These are phyloP conservation scores for Wickerhamomyces xylosicus DNA, from an alignment of 805 yeast species.

Conservation along the genomic window DNA sequence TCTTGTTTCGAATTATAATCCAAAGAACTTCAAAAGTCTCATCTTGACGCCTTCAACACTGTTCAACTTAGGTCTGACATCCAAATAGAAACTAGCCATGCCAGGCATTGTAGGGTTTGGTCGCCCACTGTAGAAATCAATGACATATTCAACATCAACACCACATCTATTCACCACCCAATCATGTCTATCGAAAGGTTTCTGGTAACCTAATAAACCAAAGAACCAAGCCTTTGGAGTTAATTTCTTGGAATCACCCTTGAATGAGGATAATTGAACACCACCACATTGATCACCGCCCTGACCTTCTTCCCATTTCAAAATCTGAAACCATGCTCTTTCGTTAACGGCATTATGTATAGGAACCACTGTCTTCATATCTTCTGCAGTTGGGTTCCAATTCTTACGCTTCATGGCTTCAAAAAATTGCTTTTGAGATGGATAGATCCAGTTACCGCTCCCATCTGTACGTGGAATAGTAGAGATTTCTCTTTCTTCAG, in stretches of 20 bases:
- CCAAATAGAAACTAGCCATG: slow-evolving; percentile 60
- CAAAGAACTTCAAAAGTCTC: slow-evolving; percentile 56
- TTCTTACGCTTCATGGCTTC: slow-evolving; percentile 90
- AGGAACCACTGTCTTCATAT: slow-evolving; percentile 88
- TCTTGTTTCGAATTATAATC: too few species aligned
- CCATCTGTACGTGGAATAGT: slow-evolving; percentile 75
- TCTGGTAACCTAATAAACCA: slow-evolving; percentile 51
- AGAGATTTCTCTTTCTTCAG: slow-evolving; percentile 67
- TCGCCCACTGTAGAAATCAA: slow-evolving; percentile 71
- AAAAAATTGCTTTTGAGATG: slow-evolving; percentile 88
- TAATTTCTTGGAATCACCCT: slow-evolving; percentile 76
- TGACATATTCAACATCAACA: slow-evolving; percentile 72
- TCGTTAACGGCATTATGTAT: slow-evolving; percentile 92
- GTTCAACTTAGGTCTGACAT: slow-evolving; percentile 88
- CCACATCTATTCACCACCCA: slow-evolving; percentile 90
- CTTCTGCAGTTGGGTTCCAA: slow-evolving; percentile 72
- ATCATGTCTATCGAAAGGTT: slow-evolving; percentile 94
- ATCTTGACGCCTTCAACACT: slow-evolving; percentile 69
- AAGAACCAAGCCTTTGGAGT: slow-evolving; percentile 83
- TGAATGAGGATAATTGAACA: slow-evolving; percentile 71
- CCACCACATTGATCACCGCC: slow-evolving; percentile 72
- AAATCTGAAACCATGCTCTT: slow-evolving; percentile 78
- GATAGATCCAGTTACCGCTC: slow-evolving; percentile 79
- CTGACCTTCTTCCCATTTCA: slow-evolving; percentile 65
- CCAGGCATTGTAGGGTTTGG: slow-evolving; percentile 35